These are phyloP conservation scores for Sarocladium kiliense DNA, from an alignment of 2,329 filamentous ascomycete species.

Conservation along the genomic window DNA sequence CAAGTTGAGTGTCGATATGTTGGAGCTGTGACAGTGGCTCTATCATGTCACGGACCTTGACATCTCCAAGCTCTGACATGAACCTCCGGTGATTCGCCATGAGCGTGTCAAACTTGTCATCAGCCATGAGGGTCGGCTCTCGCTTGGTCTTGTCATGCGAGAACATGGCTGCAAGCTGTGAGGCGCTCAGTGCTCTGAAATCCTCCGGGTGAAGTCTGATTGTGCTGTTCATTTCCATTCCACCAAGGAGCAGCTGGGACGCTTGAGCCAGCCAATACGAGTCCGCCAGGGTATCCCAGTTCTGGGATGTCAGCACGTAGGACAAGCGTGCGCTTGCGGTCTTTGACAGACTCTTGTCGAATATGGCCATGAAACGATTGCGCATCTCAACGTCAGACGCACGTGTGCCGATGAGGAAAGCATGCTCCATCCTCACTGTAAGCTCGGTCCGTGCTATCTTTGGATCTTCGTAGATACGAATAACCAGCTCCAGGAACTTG, in stretches of 20 bases:
- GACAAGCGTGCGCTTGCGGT: constrained; percentile 82
- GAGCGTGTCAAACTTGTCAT: constrained; percentile 77
- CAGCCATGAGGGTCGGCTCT: constrained; percentile 64
- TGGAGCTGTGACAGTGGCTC: constrained; percentile 90
- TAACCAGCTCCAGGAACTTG: constrained; percentile 92
- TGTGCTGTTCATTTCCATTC: constrained; percentile 76
- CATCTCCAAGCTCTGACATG: constrained; percentile 73
- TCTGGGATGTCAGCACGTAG: constrained; percentile 86
- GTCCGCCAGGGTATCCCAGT: constrained; percentile 92
- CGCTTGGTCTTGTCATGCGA: constrained; percentile 68
- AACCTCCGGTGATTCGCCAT: constrained; percentile 79
- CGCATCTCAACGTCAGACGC: constrained; percentile 95
- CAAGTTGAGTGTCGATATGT: constrained; percentile 75
- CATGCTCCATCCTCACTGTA: constrained; percentile 95
- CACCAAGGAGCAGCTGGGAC: constrained; percentile 85
- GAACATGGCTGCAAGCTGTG: constrained; percentile 68
- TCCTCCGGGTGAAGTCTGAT: constrained; percentile 79
- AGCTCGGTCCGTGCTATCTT: constrained; percentile 93
- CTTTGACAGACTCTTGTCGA: constrained; percentile 90
- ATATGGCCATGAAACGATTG: constrained; percentile 93
- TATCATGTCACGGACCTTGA: constrained; percentile 82
- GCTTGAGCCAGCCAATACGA: constrained; percentile 97
- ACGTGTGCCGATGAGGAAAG: constrained; percentile 91
- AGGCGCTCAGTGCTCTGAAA: constrained; percentile 71
- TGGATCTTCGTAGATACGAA: constrained; percentile 95